phyloP scores from a whole-genome alignment of 805 yeast genomes.

The Allodekkera sacchari region DNA sequence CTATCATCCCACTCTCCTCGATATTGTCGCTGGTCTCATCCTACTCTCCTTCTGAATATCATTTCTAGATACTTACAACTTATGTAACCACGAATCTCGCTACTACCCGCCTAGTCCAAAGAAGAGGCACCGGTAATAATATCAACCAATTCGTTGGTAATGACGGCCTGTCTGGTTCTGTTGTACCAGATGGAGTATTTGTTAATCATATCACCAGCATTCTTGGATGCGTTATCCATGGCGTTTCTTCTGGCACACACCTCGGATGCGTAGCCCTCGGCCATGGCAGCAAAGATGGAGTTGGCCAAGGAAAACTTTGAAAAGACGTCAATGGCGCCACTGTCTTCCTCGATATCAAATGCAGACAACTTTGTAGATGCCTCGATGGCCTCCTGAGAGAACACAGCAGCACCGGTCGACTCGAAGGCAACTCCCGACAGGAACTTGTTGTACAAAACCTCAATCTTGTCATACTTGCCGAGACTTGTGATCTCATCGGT shows the following conservation, averaged over 20 bases:
- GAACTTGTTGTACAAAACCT: conserved; percentile 82
- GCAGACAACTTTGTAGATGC: conserved; percentile 78
- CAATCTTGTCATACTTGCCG: conserved; percentile 67
- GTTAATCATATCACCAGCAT: conserved; percentile 98
- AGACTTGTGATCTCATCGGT: conserved; percentile 72
- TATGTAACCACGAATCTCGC: no score
- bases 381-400: conserved; percentile 62
- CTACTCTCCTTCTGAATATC: no score
- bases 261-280: conserved; percentile 98
- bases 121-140: conserved; percentile 99
- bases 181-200: conserved; percentile 94
- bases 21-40: no score
- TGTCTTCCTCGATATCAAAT: conserved; percentile 71
- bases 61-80: no score
- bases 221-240: conserved; percentile 99
- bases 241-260: conserved; percentile 98
- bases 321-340: conserved; percentile 55
- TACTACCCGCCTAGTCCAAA: conserved; percentile 53
- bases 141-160: conserved; percentile 98
- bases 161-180: conserved; percentile 99
- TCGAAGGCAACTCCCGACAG: conserved; percentile 84
- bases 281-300: conserved; percentile 82
- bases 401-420: conserved; percentile 64
- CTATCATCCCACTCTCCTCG: no score
- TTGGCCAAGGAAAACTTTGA: conserved; percentile 87